Base-by-base conservation (phyloP, 2,329 filamentous ascomycete genomes). In the Ceratocystis variospora region DNA sequence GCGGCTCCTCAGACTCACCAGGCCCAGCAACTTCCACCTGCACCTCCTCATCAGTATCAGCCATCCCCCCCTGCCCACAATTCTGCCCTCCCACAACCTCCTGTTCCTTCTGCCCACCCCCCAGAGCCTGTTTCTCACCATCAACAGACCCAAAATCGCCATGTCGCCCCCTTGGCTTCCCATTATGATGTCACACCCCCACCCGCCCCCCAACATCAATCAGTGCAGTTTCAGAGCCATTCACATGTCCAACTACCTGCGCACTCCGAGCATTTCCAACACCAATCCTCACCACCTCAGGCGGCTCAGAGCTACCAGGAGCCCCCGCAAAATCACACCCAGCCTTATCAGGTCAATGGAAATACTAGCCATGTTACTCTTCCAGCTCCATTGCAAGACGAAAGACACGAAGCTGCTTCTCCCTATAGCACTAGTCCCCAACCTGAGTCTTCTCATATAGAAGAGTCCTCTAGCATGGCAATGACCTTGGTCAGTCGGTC, bases 381-480 rank as follows among this genome's bases (percentile, higher is more conserved):
- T n/a, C 61, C 41, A 33, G 15, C 10, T 17, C 8, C 61, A 28
- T 12, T 37, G 15, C 28, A 33, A 33, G n/a, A 31, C 6, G n/a
- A 55, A n/a, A 46, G 63, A n/a, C 41, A 37, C 41, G 53, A 41
- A 7, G 41, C 66, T 10, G 10, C 22, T 25, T 37, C 46, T 8
- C 63, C 63, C 17, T 55, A 66, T 22, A 57, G 37, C 15, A 57
- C 48, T 17, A 48, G 63, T 6, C 61, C 59, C 2, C 28, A 65
- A 3, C 66, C 66, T 1, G 33, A 53, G 6, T 33, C 48, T 8
- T 67, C 68, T 7, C 65, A 64, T 12, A 61, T 68, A n/a, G 64
- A 69, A 17, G 62, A 69, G n/a, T 63, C 65, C 2, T 68, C 68
- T 22, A 64, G 64, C 64, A 66, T 69, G 68, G 68, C 63, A 50